Evolutionary conservation across 768 basidiomycete species (phyloP).

Genomic region (Holtermannia corniformis): DNA sequence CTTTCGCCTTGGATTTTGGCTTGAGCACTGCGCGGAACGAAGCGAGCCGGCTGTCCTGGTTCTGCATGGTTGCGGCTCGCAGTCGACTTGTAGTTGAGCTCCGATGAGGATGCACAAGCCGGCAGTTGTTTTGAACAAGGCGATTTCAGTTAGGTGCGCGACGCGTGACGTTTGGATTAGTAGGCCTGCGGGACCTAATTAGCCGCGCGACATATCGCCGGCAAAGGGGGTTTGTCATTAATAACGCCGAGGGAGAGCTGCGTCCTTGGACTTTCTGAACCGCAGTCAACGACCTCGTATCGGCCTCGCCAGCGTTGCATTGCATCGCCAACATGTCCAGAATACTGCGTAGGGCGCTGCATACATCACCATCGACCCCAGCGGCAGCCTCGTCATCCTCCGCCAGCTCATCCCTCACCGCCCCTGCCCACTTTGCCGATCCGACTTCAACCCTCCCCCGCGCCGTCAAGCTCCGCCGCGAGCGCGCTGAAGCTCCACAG

Average conservation of each 20-base stretch:
- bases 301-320: not conserved
- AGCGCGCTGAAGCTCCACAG: constrained; percentile 2
- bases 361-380: constrained; percentile 4
- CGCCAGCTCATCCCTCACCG: not conserved
- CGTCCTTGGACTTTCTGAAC: too few relatives aligned
- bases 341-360: constrained; percentile 18
- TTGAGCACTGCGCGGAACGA: constrained; percentile 59
- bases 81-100: too few relatives aligned
- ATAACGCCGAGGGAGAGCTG: too few relatives aligned
- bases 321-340: constrained; percentile 12
- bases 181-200: too few relatives aligned
- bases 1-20: constrained; percentile 45
- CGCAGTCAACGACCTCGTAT: too few relatives aligned
- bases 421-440: not conserved
- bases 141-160: not conserved
- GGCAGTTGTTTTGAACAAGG: too few relatives aligned
- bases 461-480: constrained; percentile 26
- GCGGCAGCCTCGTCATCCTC: constrained; percentile 8
- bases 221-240: constrained; percentile 1
- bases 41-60: constrained; percentile 51
- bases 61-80: constrained; percentile 27
- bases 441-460: constrained; percentile 18
- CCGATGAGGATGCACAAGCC: too few relatives aligned
- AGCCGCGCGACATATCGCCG: constrained; percentile 10
- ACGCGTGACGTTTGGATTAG: not conserved